phyloP scores from a whole-genome alignment of 1,284 basidiomycete genomes.

The Cutaneotrichosporon dermatis region DNA sequence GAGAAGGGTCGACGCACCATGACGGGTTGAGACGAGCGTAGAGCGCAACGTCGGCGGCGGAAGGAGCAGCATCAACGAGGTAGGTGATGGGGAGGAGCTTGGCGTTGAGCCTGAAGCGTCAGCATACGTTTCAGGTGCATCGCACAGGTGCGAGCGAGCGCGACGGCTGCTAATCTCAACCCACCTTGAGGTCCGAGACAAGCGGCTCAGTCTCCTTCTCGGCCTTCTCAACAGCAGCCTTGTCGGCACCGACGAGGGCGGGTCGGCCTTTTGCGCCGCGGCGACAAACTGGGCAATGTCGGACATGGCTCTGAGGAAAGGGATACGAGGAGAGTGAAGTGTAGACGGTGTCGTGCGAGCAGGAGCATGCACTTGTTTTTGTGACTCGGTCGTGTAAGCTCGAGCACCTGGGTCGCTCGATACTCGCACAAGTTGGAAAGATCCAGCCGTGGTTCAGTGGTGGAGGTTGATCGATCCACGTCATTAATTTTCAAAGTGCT shows the following conservation, averaged over 20 bases:
- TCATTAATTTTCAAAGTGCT: too few relatives aligned
- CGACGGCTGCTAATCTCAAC: constrained; percentile 3
- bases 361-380: constrained; percentile 19
- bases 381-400: not conserved
- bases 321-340: constrained; percentile 6
- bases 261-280: constrained; percentile 40
- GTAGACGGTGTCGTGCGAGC: constrained; percentile 9
- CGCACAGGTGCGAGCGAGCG: not conserved
- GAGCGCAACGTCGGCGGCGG: constrained; percentile 78
- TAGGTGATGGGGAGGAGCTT: constrained; percentile 72
- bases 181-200: constrained; percentile 40
- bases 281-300: constrained; percentile 39
- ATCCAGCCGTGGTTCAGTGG: too few relatives aligned
- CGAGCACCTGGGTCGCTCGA: not conserved
- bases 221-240: constrained; percentile 36
- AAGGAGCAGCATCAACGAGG: constrained; percentile 68
- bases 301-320: constrained; percentile 31
- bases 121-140: not conserved
- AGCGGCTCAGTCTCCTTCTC: constrained; percentile 34
- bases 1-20: constrained; percentile 56
- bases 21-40: constrained; percentile 72
- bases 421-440: not conserved
- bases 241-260: constrained; percentile 37
- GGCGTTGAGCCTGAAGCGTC: constrained; percentile 61
- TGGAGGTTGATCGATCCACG: too few relatives aligned